A percentile compares a stretch with the other conserved stretches of the same genome.
phyloP scores from a whole-genome alignment of 139 green algal species.

The Micractinium sp. region DNA sequence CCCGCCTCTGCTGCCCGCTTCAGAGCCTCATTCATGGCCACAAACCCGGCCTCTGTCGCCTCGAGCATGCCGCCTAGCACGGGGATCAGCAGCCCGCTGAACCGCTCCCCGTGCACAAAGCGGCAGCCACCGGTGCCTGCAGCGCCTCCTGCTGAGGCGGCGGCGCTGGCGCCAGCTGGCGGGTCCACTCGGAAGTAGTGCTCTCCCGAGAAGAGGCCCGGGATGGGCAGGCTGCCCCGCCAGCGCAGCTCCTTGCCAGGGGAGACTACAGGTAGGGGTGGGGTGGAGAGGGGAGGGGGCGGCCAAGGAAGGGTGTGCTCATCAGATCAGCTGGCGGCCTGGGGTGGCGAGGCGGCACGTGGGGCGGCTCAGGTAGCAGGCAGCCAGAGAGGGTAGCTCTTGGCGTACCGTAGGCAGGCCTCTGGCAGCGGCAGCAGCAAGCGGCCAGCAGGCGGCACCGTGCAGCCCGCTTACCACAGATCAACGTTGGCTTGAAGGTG shows the following conservation, averaged over 20 bases:
- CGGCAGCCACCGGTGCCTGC: not conserved
- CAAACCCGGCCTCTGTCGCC: constrained; percentile 5
- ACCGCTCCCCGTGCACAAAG: constrained; percentile 15
- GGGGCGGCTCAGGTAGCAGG: no score
- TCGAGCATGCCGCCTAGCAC: not conserved
- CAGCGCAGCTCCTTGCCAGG: constrained; percentile 1
- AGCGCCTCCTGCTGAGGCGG: not conserved
- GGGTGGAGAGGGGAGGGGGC: not conserved
- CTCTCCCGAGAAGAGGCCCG: not conserved
- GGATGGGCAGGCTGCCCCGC: not conserved
- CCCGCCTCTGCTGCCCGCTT: not conserved
- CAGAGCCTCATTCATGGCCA: constrained; percentile 15
- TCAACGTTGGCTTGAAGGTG: constrained; percentile 13
- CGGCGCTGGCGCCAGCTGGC: not conserved
- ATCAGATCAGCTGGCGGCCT: no score
- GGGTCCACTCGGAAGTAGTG: constrained; percentile 10
- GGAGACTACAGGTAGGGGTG: not conserved
- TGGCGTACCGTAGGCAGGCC: no score
- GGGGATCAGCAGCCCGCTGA: constrained; percentile 16
- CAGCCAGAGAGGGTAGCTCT: no score
- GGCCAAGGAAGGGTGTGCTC: not conserved
- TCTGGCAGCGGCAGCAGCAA: not conserved
- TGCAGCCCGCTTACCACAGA: not conserved
- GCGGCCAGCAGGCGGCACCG: not conserved
- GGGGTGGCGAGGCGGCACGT: no score